Conservation (phyloP, 768 basidiomycete species). For the Mycena galericulata region DNA sequence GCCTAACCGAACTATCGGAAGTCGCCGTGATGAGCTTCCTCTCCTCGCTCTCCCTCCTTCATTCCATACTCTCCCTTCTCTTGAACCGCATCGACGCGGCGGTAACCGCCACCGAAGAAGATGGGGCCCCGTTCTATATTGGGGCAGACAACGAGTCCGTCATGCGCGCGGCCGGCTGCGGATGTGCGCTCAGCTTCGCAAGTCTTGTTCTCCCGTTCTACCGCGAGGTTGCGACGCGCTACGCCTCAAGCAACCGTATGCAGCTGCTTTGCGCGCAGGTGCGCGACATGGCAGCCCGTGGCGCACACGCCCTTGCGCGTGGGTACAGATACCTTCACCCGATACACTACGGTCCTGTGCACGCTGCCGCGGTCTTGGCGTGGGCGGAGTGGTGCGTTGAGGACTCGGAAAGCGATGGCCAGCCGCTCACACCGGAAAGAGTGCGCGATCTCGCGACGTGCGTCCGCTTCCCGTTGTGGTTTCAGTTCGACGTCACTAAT, state of each 20-base stretch:
- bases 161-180: too few species aligned
- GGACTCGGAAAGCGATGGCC: too few species aligned
- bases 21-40: neutral
- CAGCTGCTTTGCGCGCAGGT: neutral
- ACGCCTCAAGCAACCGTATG: too few species aligned
- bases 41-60: neutral
- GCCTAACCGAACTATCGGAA: neutral
- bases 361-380: neutral
- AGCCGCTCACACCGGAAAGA: too few species aligned
- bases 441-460: constrained; percentile 3
- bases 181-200: too few species aligned
- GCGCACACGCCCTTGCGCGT: neutral
- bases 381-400: neutral
- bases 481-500: neutral
- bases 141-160: too few species aligned
- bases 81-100: neutral
- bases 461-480: neutral
- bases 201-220: too few species aligned
- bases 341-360: neutral
- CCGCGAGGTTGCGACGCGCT: too few species aligned
- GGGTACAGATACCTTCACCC: neutral
- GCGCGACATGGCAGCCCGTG: neutral
- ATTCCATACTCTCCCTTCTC: neutral
- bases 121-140: too few species aligned
- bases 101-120: too few species aligned